Base-by-base conservation (phyloP, 164 flowering plant genomes). In the Stephania yunnanensis region DNA sequence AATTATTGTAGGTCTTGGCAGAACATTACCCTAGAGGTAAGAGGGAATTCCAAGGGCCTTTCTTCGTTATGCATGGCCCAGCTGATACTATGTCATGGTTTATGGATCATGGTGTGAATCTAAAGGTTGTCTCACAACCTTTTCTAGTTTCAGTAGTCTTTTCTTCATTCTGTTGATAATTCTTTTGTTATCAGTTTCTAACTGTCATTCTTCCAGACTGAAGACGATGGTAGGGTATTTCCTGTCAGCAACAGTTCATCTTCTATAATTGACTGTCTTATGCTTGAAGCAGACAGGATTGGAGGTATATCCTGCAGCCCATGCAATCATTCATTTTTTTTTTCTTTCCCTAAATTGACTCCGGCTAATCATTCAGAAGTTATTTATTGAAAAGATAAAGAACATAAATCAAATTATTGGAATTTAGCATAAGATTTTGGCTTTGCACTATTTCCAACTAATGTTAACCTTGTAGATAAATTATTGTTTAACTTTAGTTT, bases 11-110 rank as follows among this genome's bases (percentile, higher is more conserved):
- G 97, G 82, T 84, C 80, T 81, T 95, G 86, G 93, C 97, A 77
- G 96, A 88, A 77, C 76, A 91, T 74, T 95, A 95, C 67, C 99
- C 99, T 46, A 83, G 99, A 81, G 99, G 99, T 74, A 77, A 89
- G 66, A 91, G 81, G 83, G 98, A 95, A 82, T 75, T 95, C 68
- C 84, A 87, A 81, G 98, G 99, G 44, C 87, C 97, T 71, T 95
- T 95, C 83, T 95, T 95, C 83, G 80, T 78, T 74, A 77, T 75
- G 75, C 99, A 95, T 76, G 88, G 97, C 45, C 99, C 99, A 30
- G 65, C 72, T 72, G 98, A 95, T 85, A 95, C 99, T 4, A 93
- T 95, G 91, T 84, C 95, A 36, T 95, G 99, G 99, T 95, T 95
- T 80, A 78, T 88, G 75, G 88, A 92, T 72, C 96, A 84, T 79